Evolutionary conservation across 345 rosid species (phyloP), one percentile per base, ranked within the genome.

Genomic region (Diplotaxis tenuifolia): DNA sequence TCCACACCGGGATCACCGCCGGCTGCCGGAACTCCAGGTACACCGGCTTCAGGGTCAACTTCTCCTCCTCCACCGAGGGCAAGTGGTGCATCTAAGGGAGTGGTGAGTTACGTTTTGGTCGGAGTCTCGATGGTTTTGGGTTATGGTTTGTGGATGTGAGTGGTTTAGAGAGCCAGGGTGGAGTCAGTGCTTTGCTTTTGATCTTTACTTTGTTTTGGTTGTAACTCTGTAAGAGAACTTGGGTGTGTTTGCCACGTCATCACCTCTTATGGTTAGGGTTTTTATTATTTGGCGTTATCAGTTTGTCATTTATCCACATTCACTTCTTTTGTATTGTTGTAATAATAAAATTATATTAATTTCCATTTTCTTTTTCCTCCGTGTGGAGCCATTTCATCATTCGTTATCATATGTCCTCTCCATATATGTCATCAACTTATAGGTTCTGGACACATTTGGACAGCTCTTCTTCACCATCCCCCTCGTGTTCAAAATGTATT

Each of bases 31-130:
- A 54, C 69, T 16, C 80, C 80, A 0, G 9, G 64, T 10, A 71
- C 77, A 27, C 77, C 80, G 1, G 11, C 77, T 29, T 10, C 77
- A 27, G 65, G 73, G 23, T 72, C 81, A 42, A 49, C 78, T 11
- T 20, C 81, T 59, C 63, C 77, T 73, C 74, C 81, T 52, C 81
- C 81, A 15, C 69, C 81, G 0, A 42, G n/a, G 16, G 18, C 49
- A 14, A 53, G 20, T 78, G 81, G 40, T 36, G 78, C 81, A 9
- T 19, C 70, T 15, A 68, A 73, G 66, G 78, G 70, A 60, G 23
- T 73, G 42, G 16, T 78, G 70, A 71, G 76, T 42, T 70, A 70
- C 61, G 73, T 31, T 58, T 34, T 77, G 73, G 72, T 77, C 8
- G 76, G 72, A 65, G 64, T 38, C 6, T 65, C 77, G 27, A 72